Percentiles rank a stretch among this genome's conserved stretches.
Conservation (phyloP, 108 stramenopile genomes). For the Craspedostauros australis region DNA sequence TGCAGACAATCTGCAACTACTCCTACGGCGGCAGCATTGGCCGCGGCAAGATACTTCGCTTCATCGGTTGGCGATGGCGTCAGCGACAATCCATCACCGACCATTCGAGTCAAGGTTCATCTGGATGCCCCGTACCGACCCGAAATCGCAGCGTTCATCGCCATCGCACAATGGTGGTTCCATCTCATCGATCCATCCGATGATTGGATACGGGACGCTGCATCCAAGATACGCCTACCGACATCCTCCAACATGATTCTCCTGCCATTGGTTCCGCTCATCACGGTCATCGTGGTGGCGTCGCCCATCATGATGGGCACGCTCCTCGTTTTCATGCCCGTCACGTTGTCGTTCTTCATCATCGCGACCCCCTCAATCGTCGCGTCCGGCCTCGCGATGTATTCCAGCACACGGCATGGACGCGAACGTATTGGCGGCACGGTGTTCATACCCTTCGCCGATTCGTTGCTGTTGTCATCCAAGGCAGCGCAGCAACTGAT, state of each 20-base stretch:
- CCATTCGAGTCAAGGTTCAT: conserved; percentile 60
- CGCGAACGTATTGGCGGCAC: conserved; percentile 33
- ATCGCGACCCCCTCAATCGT: background rate
- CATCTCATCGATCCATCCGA: conserved; percentile 44
- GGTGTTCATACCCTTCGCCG: conserved; percentile 36
- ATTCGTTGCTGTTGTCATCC: conserved; percentile 42
- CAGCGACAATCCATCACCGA: no score
- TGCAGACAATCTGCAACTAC: conserved; percentile 2
- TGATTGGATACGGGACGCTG: conserved; percentile 15
- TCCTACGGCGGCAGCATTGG: background rate
- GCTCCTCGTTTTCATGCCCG: conserved; percentile 56
- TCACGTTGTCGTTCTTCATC: conserved; percentile 50
- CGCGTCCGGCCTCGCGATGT: conserved; percentile 28
- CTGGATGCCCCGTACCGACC: conserved; percentile 68
- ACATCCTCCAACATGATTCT: conserved; percentile 34
- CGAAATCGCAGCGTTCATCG: conserved; percentile 58
- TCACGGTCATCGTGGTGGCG: conserved; percentile 36
- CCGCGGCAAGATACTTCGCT: conserved; percentile 17
- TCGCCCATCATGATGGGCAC: conserved; percentile 53
- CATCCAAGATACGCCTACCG: background rate
- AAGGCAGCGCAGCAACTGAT: conserved; percentile 54
- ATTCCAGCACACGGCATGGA: conserved; percentile 51
- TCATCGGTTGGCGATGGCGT: no score
- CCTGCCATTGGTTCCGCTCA: conserved; percentile 53
- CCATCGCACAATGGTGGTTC: conserved; percentile 56